Evolutionary conservation across 805 yeast species (phyloP).

Genomic region (Myxozyma geophila): DNA sequence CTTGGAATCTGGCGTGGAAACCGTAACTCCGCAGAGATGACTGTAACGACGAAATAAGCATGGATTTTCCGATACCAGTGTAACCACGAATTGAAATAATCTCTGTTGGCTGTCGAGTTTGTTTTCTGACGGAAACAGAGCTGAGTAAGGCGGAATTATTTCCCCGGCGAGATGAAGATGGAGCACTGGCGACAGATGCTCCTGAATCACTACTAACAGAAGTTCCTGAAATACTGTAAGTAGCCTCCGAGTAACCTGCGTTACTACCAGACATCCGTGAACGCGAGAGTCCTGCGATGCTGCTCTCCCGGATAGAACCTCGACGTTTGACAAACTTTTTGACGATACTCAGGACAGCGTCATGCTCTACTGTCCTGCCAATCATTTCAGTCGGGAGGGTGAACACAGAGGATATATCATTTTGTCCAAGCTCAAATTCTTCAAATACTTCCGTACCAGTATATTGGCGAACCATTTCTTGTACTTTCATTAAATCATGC

Average conservation of each 20-base stretch:
- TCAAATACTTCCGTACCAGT: conserved; percentile 1
- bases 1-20: conserved; percentile 6
- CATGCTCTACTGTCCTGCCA: conserved; percentile 30
- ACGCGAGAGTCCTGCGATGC: not conserved
- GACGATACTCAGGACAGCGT: conserved; percentile 11
- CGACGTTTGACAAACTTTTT: conserved; percentile 25
- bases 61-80: conserved; percentile 35
- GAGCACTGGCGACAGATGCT: not conserved
- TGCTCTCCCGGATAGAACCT: not conserved
- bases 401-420: conserved; percentile 34
- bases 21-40: conserved; percentile 28
- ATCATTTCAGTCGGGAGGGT: conserved; percentile 30
- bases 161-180: not conserved
- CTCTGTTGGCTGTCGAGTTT: conserved; percentile 15
- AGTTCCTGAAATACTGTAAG: conserved; percentile 7
- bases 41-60: conserved; percentile 22
- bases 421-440: conserved; percentile 27
- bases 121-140: not conserved
- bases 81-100: conserved; percentile 28
- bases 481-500: conserved; percentile 26
- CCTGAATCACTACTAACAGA: not conserved
- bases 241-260: conserved; percentile 1
- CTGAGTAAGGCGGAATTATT: not conserved
- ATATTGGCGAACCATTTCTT: conserved; percentile 6
- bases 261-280: conserved; percentile 2